A percentile compares a stretch with the other conserved stretches of the same genome.
Evolutionary conservation across 176 grass and related monocot species (phyloP).

Genomic region (Carex littledalei): DNA sequence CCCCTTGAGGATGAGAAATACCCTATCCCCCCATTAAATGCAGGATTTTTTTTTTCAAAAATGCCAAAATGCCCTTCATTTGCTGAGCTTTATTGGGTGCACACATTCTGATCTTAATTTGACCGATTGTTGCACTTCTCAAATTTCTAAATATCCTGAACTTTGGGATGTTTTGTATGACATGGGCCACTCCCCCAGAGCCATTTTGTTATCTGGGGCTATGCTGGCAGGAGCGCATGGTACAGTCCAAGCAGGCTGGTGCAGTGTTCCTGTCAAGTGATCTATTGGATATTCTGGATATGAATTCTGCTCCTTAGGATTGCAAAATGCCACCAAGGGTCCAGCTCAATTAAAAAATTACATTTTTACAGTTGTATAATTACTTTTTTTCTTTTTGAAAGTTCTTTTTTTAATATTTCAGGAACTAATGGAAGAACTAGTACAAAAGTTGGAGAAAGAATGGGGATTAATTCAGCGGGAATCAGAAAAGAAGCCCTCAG

Average conservation of each 20-base stretch:
- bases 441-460: conserved; percentile 64
- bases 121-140: not conserved
- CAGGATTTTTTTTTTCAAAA: not conserved
- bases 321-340: not conserved
- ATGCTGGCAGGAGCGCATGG: not conserved
- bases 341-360: not conserved
- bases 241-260: not conserved
- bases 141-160: not conserved
- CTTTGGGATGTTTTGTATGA: not conserved
- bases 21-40: not conserved
- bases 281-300: not conserved
- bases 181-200: not conserved
- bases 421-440: conserved; percentile 50
- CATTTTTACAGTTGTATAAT: not conserved
- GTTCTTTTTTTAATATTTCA: conserved; percentile 16
- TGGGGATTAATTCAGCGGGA: conserved; percentile 67
- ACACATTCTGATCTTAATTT: not conserved
- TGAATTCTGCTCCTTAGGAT: not conserved
- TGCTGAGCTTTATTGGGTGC: not conserved
- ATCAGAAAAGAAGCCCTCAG: conserved; percentile 66
- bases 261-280: not conserved
- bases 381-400: not conserved
- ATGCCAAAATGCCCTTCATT: not conserved
- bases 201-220: not conserved
- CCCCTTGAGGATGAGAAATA: conserved; percentile 17